phyloP scores from a whole-genome alignment of 441 rosid species.

The Pelargonium citronellum region DNA sequence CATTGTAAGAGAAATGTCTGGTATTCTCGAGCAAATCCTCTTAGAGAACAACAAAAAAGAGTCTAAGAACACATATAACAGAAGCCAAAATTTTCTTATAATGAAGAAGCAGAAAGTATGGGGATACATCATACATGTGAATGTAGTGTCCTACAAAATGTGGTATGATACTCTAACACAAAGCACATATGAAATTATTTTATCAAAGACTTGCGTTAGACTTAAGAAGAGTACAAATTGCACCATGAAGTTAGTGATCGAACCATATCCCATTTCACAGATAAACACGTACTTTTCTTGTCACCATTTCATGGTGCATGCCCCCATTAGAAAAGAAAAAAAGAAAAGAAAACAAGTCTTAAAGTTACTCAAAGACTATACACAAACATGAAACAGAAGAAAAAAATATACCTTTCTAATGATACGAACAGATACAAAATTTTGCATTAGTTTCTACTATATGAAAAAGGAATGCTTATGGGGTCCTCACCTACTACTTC shows the following conservation, averaged over 20 bases:
- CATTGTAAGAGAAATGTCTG: slow-evolving; percentile 44
- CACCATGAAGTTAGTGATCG: not conserved
- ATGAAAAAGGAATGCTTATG: not conserved
- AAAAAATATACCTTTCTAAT: not conserved
- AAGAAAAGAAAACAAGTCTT: not conserved
- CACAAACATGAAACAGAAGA: not conserved
- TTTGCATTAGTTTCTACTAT: not conserved
- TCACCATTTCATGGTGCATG: not conserved
- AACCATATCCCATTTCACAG: not conserved
- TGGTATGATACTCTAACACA: not conserved
- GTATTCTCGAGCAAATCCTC: slow-evolving; percentile 34
- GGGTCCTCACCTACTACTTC: slow-evolving; percentile 40
- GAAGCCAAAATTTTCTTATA: no score
- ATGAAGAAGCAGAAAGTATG: slow-evolving; percentile 9
- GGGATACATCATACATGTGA: not conserved
- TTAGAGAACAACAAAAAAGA: slow-evolving; percentile 18
- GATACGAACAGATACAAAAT: not conserved
- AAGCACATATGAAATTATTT: not conserved
- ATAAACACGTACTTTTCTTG: not conserved
- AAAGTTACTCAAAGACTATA: not conserved
- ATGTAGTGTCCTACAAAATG: not conserved
- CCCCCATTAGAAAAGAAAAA: not conserved
- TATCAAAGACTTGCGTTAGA: not conserved
- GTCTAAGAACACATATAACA: not conserved
- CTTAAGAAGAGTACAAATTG: not conserved